Evolutionary conservation across 2,329 filamentous ascomycete genomes (phyloP).

Genomic region (Dothiorella sarmentorum): DNA sequence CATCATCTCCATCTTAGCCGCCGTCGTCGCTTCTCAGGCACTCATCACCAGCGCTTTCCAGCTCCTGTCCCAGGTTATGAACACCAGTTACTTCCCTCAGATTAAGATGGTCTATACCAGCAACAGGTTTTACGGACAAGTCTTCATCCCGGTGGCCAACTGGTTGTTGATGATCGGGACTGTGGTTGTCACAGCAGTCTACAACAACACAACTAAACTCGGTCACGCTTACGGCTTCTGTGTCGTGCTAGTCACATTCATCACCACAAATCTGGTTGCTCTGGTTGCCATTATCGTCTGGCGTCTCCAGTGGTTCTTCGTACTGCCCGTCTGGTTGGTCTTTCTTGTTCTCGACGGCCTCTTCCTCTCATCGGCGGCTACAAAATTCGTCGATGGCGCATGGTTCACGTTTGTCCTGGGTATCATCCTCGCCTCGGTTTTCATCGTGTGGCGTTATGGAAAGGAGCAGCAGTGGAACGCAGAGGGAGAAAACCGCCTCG

Average conservation of each 20-base stretch:
- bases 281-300: slow-evolving; percentile 71
- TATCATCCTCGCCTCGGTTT: slow-evolving; percentile 58
- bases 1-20: slow-evolving; percentile 65
- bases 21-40: slow-evolving; percentile 73
- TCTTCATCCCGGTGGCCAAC: slow-evolving; percentile 73
- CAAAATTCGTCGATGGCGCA: slow-evolving; percentile 70
- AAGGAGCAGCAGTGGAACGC: slow-evolving; percentile 75
- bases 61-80: slow-evolving; percentile 69
- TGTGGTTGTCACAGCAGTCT: slow-evolving; percentile 69
- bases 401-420: slow-evolving; percentile 74
- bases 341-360: slow-evolving; percentile 66
- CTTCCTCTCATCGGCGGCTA: slow-evolving; percentile 66
- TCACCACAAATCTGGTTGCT: slow-evolving; percentile 71
- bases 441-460: slow-evolving; percentile 74
- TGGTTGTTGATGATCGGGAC: slow-evolving; percentile 75
- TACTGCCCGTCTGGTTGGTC: slow-evolving; percentile 59
- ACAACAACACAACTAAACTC: slow-evolving; percentile 53
- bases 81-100: slow-evolving; percentile 69
- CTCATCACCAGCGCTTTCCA: slow-evolving; percentile 72
- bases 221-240: slow-evolving; percentile 53
- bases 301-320: slow-evolving; percentile 59
- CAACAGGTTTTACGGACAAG: slow-evolving; percentile 66
- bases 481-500: slow-evolving; percentile 60
- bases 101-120: slow-evolving; percentile 72
- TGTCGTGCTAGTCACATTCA: slow-evolving; percentile 76